Evolutionary conservation across 257 asterid genomes (phyloP).

Genomic region (Capsicum rhomboideum): DNA sequence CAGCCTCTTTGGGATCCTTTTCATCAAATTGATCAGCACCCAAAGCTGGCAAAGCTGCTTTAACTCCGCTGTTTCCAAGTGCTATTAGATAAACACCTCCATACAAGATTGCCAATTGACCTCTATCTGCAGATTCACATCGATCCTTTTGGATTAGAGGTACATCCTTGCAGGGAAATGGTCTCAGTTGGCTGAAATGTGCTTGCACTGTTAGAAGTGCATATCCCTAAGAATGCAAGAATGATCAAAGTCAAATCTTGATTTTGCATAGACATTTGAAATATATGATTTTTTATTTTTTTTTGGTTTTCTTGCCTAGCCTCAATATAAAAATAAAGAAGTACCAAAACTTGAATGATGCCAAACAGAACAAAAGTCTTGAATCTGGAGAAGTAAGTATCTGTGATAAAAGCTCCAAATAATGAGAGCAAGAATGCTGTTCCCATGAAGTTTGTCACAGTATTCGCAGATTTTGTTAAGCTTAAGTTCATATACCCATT

Average conservation of each 20-base stretch:
- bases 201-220: conserved; percentile 64
- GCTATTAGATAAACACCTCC: conserved; percentile 54
- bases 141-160: conserved; percentile 12
- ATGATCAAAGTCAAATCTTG: not conserved
- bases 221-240: conserved; percentile 39
- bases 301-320: not conserved
- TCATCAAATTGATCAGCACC: conserved; percentile 81
- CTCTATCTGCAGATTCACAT: conserved; percentile 32
- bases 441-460: conserved; percentile 59
- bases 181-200: conserved; percentile 46
- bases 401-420: conserved; percentile 60
- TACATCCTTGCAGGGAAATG: conserved; percentile 54
- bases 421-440: conserved; percentile 48
- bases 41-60: conserved; percentile 59
- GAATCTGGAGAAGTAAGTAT: conserved; percentile 50
- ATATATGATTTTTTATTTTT: not conserved
- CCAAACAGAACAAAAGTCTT: conserved; percentile 42
- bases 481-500: conserved; percentile 51
- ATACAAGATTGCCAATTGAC: conserved; percentile 44
- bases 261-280: not conserved
- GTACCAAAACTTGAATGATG: conserved; percentile 37
- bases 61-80: conserved; percentile 49
- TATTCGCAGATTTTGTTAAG: conserved; percentile 48
- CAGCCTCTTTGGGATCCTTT: conserved; percentile 39
- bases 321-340: not conserved